These are phyloP conservation scores for Barnettozyma salicaria DNA, from an alignment of 805 yeast species.

Conservation along the genomic window DNA sequence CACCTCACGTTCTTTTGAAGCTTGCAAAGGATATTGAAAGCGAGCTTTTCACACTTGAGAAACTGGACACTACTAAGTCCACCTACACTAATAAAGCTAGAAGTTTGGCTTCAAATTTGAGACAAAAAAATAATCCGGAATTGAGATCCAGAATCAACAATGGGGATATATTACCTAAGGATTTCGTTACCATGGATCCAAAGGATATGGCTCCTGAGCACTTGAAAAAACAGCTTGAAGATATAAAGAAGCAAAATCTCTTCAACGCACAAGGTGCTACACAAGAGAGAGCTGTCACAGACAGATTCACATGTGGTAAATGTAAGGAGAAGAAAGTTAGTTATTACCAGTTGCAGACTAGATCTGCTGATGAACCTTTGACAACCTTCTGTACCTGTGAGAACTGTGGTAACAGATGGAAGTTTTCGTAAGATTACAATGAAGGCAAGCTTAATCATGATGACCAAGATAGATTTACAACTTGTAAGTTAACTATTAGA, in stretches of 20 bases:
- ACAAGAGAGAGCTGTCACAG: constrained; percentile 92
- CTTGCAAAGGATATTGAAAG: constrained; percentile 68
- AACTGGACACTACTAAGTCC: constrained; percentile 43
- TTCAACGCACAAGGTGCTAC: constrained; percentile 98
- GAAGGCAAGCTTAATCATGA: constrained; percentile 1
- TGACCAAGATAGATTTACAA: constrained; percentile 15
- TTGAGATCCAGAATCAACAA: constrained; percentile 61
- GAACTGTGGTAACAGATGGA: constrained; percentile 97
- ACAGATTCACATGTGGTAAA: constrained; percentile 94
- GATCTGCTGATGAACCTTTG: constrained; percentile 98
- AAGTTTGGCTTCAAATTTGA: constrained; percentile 77
- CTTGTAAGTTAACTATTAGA: background rate
- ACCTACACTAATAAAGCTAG: constrained; percentile 78
- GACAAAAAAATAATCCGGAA: constrained; percentile 86
- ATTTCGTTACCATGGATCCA: constrained; percentile 77
- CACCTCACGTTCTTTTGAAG: constrained; percentile 54
- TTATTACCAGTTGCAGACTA: constrained; percentile 95
- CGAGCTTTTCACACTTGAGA: constrained; percentile 59
- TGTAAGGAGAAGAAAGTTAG: constrained; percentile 97
- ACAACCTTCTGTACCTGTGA: constrained; percentile 98
- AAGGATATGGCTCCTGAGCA: constrained; percentile 94
- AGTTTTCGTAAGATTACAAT: constrained; percentile 55
- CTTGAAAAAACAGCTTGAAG: constrained; percentile 77
- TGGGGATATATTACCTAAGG: constrained; percentile 60
- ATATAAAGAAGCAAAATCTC: constrained; percentile 79